These are phyloP conservation scores for Petunia secreta DNA, from an alignment of 257 asterid species.

Conservation along the genomic window DNA sequence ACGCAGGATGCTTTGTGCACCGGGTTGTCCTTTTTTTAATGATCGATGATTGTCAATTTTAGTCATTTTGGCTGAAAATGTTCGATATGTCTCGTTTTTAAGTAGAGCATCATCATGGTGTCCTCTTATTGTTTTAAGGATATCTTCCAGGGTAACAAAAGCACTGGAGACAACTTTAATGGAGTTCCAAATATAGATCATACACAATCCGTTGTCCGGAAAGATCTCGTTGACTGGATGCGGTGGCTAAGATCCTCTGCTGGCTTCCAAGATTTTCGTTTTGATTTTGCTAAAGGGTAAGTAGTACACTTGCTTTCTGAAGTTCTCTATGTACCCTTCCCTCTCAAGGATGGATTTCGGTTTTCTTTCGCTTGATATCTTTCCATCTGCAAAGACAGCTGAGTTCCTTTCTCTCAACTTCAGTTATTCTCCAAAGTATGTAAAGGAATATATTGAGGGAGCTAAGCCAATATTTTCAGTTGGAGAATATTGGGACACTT, in stretches of 20 bases:
- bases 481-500: slow-evolving; percentile 96
- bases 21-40: no score
- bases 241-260: slow-evolving; percentile 66
- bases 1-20: no score
- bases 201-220: slow-evolving; percentile 76
- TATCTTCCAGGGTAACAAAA: slow-evolving; percentile 71
- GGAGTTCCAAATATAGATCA: slow-evolving; percentile 97
- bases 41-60: no score
- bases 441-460: slow-evolving; percentile 80
- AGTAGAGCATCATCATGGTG: not conserved
- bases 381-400: slow-evolving; percentile 23
- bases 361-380: not conserved
- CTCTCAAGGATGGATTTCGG: not conserved
- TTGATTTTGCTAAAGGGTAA: slow-evolving; percentile 96
- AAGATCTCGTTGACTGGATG: slow-evolving; percentile 80
- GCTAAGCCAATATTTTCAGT: slow-evolving; percentile 80
- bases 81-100: not conserved
- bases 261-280: slow-evolving; percentile 98
- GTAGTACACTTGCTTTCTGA: not conserved
- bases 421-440: slow-evolving; percentile 82
- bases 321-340: not conserved
- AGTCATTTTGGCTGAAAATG: no score
- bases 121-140: slow-evolving; percentile 18
- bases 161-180: slow-evolving; percentile 87
- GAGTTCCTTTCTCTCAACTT: slow-evolving; percentile 25